Percentiles rank a stretch among this genome's conserved stretches.
Evolutionary conservation across 257 asterid genomes (phyloP).

Genomic region (Petrea volubilis): DNA sequence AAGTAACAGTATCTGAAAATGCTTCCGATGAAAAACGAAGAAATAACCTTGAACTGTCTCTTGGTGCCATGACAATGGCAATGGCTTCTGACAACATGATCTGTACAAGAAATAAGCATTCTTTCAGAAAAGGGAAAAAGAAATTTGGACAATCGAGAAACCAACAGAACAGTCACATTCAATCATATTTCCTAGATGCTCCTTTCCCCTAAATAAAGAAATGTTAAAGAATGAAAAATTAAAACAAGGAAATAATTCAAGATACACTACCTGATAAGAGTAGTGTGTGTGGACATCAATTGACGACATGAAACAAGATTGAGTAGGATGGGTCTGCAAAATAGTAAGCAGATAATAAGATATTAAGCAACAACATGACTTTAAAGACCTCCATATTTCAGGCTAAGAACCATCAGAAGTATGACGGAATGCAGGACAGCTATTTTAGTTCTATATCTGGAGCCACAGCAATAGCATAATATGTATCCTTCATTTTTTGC

Average conservation of each 20-base stretch:
- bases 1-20: background rate
- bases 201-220: background rate
- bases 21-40: background rate
- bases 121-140: background rate
- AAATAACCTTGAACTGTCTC: conserved; percentile 70
- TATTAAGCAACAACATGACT: conserved; percentile 8
- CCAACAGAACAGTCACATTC: background rate
- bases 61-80: conserved; percentile 98
- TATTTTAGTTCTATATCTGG: background rate
- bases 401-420: background rate
- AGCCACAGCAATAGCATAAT: background rate
- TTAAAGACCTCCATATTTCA: conserved; percentile 2
- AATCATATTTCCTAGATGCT: background rate
- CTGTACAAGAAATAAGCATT: conserved; percentile 41
- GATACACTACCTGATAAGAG: conserved; percentile 77
- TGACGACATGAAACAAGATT: conserved; percentile 98
- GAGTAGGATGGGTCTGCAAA: conserved; percentile 98
- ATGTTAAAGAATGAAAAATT: background rate
- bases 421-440: background rate
- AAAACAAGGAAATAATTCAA: conserved; percentile 11
- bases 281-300: conserved; percentile 96
- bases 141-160: conserved; percentile 2
- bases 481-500: background rate
- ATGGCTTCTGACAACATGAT: conserved; percentile 94
- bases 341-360: conserved; percentile 24